These are phyloP conservation scores for Cryptococcus sp. DNA, from an alignment of 1,284 basidiomycete genomes.

Conservation along the genomic window DNA sequence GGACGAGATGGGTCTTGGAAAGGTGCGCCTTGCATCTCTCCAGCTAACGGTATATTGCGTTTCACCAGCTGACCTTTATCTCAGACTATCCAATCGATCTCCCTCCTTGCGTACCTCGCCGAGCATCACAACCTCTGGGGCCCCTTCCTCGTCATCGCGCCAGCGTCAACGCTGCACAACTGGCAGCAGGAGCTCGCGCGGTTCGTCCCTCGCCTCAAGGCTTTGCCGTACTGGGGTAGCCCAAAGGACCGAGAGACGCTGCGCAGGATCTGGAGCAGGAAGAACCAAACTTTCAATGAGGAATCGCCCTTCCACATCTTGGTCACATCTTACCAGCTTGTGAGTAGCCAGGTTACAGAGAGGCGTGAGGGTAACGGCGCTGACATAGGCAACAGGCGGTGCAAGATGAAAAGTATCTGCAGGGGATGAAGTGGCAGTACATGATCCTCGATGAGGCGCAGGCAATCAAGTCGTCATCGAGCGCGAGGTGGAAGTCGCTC, in stretches of 20 bases:
- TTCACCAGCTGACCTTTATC: background rate
- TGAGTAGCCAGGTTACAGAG: conserved; percentile 48
- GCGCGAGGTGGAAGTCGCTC: conserved; percentile 95
- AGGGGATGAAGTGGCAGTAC: conserved; percentile 98
- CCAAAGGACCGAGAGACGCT: conserved; percentile 93
- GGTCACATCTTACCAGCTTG: conserved; percentile 95
- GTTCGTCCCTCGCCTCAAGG: conserved; percentile 91
- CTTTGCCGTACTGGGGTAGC: conserved; percentile 97
- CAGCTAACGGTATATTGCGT: conserved; percentile 4
- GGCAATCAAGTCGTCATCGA: conserved; percentile 98
- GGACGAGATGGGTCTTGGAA: conserved; percentile 98
- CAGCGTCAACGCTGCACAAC: conserved; percentile 95
- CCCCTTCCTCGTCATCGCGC: conserved; percentile 98
- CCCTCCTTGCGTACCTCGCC: conserved; percentile 91
- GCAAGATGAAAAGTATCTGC: conserved; percentile 97
- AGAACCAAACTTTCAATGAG: conserved; percentile 91
- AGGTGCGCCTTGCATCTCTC: conserved; percentile 40
- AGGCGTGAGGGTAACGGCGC: background rate
- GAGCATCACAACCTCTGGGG: conserved; percentile 99
- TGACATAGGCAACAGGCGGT: conserved; percentile 61
- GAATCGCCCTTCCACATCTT: conserved; percentile 96
- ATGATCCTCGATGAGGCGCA: conserved; percentile 99
- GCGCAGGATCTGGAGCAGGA: conserved; percentile 97
- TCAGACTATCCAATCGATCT: conserved; percentile 99
- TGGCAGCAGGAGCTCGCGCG: conserved; percentile 99